These are phyloP conservation scores for Fusarium verrucosum DNA, from an alignment of 2,329 filamentous ascomycete species.

Conservation along the genomic window DNA sequence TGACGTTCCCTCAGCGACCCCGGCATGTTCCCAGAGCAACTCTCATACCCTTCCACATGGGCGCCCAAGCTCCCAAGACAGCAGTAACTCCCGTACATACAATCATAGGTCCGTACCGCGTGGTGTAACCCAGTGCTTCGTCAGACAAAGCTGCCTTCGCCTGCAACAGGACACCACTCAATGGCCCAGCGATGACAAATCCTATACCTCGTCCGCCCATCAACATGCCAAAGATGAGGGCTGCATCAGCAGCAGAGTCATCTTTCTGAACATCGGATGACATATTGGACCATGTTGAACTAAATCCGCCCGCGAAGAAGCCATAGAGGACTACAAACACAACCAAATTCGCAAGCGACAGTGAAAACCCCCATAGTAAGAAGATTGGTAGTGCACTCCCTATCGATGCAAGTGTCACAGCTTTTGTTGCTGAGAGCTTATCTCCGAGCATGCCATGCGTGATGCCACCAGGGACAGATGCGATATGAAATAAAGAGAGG, in stretches of 20 bases:
- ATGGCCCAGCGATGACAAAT: constrained; percentile 42
- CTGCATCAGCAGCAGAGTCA: constrained; percentile 40
- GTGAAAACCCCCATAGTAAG: constrained; percentile 67
- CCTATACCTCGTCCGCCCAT: constrained; percentile 45
- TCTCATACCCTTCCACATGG: constrained; percentile 49
- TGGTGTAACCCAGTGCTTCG: constrained; percentile 46
- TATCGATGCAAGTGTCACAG: constrained; percentile 63
- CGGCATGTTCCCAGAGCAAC: constrained; percentile 25
- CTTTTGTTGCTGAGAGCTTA: constrained; percentile 58
- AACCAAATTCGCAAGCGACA: constrained; percentile 61
- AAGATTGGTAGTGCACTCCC: constrained; percentile 65
- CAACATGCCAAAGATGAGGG: constrained; percentile 46
- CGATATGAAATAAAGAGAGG: constrained; percentile 65
- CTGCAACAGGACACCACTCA: constrained; percentile 44
- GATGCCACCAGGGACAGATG: constrained; percentile 65
- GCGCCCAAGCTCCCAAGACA: constrained; percentile 46
- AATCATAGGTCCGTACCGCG: constrained; percentile 48
- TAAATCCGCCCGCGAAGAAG: constrained; percentile 70
- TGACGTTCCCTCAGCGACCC: constrained; percentile 57
- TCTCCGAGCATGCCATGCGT: constrained; percentile 66
- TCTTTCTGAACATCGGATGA: constrained; percentile 52
- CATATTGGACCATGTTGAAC: constrained; percentile 67
- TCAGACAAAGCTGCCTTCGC: constrained; percentile 29
- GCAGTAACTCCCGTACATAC: constrained; percentile 47
- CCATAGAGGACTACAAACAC: constrained; percentile 69